Evolutionary conservation across 495 filamentous ascomycete genomes (phyloP), one percentile per base, ranked within the genome.

Genomic region (Alectoria sarmentosa): DNA sequence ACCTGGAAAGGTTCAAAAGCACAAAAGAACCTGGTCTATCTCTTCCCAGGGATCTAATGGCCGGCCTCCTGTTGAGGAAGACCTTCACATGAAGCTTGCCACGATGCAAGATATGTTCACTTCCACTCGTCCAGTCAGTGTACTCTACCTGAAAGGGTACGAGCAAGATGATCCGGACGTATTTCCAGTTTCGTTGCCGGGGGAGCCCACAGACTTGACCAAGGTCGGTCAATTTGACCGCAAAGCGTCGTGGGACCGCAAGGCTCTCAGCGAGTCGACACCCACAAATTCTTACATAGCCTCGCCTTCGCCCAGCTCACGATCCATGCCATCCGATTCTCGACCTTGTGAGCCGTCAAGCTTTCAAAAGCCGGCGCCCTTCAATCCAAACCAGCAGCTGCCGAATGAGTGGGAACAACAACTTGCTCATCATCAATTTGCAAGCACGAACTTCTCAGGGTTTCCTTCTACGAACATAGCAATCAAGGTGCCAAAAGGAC

Each of bases 31-130:
- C 4, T 97, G 92, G 92, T 97, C 94, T 28, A 89, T 94, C 80
- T 89, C 90, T n/a, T 96, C 92, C 7, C 82, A 90, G 58, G 88
- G 90, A 68, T 92, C 87, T 10, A 83, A 79, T 30, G 77, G 79
- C 8, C 85, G 88, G 46, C 69, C 85, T 48, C 83, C 89, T 4
- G 75, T 87, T 23, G 94, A 96, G 72, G 95, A 97, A 67, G 95
- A 98, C 72, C 77, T 97, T 10, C 89, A 96, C 65, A 78, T 84
- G 65, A 96, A 96, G 74, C 79, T 97, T 23, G 83, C 86, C 56
- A 87, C 85, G 36, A 82, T 95, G 71, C 90, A 96, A 72, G 93
- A 95, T 69, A 98, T 98, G 94, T 96, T 97, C 73, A 91, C 88
- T 15, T 96, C 91, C 56, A 96, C 91, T 4, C 83, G 90, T 17